Base-by-base conservation (phyloP, 768 basidiomycete genomes). In the Saitozyma podzolica region DNA sequence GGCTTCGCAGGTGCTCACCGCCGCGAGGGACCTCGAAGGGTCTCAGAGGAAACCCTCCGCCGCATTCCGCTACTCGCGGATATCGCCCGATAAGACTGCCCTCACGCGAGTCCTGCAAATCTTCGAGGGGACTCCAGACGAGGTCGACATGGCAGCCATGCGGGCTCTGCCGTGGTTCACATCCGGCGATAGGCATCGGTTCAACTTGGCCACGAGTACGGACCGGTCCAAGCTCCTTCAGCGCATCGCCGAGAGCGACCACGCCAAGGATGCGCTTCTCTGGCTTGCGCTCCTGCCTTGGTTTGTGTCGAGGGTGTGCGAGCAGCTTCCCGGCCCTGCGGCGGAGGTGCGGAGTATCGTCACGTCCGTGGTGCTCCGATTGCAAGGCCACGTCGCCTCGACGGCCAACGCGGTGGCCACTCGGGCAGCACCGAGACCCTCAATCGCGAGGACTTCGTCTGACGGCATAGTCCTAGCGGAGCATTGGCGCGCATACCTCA, bases 1-100 rank as follows among this genome's bases (percentile, higher is more conserved):
- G 17, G 92, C 89, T 0, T 84, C 88, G 40, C 86, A 86, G 73
- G 81, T 88, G 14, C 70, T 90, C 9, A 85, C 88, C 42, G 81
- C 85, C 3, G 65, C 70, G 9, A 43, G 68, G 13, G 70, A 73
- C 55, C 63, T 76, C 9, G 72, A 72, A 55, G 68, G 68, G 7
- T 56, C 61, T 40, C 63, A 62, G 11, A 56, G 72, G 0, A 37
- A 63, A 42, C 72, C 75, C 2, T 73, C 71, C 14, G 72, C 70
- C 1, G 66, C 72, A 9, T 73, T 73, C 62, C 62, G 75, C 29
- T 68, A 68, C 47, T 65, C 63, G 45, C 63, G 72, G 8, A 52
- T 70, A 17, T 40, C 59, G 3, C 64, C 74, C 10, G 68, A 70
- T 16, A 62, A 63, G 58, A 42, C 61, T 6, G 58, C 58, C 37